Base-by-base conservation (phyloP, 75 land plant species). In the Sequoia sempervirens region DNA sequence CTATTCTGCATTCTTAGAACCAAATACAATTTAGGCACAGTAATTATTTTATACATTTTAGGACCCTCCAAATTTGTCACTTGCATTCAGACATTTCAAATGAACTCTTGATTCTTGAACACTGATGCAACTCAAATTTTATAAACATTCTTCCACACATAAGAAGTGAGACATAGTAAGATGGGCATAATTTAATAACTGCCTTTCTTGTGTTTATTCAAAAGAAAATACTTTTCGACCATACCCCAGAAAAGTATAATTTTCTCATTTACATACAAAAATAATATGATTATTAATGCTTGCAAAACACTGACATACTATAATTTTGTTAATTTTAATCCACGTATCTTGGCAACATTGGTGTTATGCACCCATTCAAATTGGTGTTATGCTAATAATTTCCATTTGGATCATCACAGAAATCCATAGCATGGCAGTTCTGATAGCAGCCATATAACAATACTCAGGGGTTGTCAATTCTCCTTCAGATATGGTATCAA, bases 1-100 rank as follows among this genome's bases (percentile, higher is more conserved):
- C 87, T 82, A 86, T 89, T 30, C 90, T 90, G 88, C 72, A 75
- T 50, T 26, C 18, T 75, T 36, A 38, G 52, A 46, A 47, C 46
- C 13, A 45, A 78, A 13, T 40, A 78, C 9, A 78, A 45, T 43
- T 78, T 78, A 78, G 47, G 80, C 50, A 78, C 30, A n/a, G 5
- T 3, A n/a, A 0, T 43, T 45, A 78, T 9, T 78, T 41, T 78
- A 78, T 78, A 12, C 30, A 45, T 45, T 45, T 78, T 20, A 43
- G 28, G 30, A 45, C 80, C 80, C 50, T 78, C 50, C 46, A 78
- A 41, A 43, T 78, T 23, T 26, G 3, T 45, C 46, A 78, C n/a
- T 45, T n/a, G 46, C 80, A 78, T 45, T 3, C 4, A 78, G 0
- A 45, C 32, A 26, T n/a, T 11, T 78, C 28, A 78, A 26, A 76